Evolutionary conservation across 176 grass and related monocot species (phyloP).

Genomic region (Canna indica): DNA sequence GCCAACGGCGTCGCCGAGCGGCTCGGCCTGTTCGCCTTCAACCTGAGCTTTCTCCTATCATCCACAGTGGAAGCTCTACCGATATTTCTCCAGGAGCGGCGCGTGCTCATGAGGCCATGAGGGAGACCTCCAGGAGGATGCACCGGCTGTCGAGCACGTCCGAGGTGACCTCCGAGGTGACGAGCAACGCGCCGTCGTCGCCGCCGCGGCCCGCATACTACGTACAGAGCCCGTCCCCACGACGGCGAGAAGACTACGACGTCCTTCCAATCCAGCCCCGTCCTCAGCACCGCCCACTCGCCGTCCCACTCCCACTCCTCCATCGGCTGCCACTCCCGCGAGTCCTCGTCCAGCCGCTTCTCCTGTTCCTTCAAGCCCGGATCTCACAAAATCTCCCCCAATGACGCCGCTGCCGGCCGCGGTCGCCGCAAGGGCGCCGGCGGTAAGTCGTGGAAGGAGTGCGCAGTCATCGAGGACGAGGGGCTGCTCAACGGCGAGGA

Average conservation of each 20-base stretch:
- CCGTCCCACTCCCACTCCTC: conserved; percentile 71
- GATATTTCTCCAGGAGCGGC: conserved; percentile 76
- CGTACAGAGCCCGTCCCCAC: conserved; percentile 86
- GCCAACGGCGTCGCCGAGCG: conserved; percentile 48
- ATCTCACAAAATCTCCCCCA: conserved; percentile 12
- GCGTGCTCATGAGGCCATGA: conserved; percentile 87
- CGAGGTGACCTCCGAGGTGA: conserved; percentile 88
- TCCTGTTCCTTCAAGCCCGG: conserved; percentile 24
- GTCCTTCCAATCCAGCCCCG: conserved; percentile 62
- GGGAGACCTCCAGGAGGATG: conserved; percentile 51
- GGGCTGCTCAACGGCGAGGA: conserved; percentile 46
- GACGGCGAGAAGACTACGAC: conserved; percentile 80
- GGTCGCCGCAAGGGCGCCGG: not conserved
- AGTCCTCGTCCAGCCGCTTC: conserved; percentile 62
- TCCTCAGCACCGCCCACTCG: conserved; percentile 56
- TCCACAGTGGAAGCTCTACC: conserved; percentile 78
- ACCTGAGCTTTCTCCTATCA: conserved; percentile 85
- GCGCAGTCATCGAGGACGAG: conserved; percentile 56
- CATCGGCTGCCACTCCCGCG: conserved; percentile 47
- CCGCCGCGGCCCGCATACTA: conserved; percentile 57
- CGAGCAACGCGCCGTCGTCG: conserved; percentile 68
- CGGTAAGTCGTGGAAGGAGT: not conserved
- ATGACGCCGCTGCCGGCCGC: conserved; percentile 16
- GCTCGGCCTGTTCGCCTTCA: conserved; percentile 90
- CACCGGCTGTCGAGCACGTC: conserved; percentile 71